Conservation (phyloP, 805 yeast genomes). For the Scheffersomyces lignosus region DNA sequence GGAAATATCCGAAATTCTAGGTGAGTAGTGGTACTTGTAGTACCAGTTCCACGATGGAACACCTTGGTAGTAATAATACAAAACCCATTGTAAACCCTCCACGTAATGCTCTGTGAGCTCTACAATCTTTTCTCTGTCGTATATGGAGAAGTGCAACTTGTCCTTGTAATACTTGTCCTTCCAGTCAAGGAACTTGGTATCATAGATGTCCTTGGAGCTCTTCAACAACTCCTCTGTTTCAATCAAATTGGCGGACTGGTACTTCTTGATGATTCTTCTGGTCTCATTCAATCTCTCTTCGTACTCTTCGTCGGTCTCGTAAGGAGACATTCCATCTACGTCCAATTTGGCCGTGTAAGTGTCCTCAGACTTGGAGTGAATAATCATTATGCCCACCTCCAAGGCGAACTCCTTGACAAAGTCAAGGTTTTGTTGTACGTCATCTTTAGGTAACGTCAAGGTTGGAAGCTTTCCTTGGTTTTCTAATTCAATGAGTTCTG, state of each 20-base stretch:
- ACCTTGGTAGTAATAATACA: conserved; percentile 86
- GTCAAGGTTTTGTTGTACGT: conserved; percentile 50
- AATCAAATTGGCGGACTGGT: conserved; percentile 62
- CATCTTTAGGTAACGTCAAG: conserved; percentile 46
- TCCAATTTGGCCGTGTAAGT: conserved; percentile 63
- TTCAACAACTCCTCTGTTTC: conserved; percentile 57
- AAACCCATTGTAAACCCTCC: conserved; percentile 97
- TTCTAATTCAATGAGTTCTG: conserved; percentile 38
- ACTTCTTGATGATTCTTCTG: conserved; percentile 58
- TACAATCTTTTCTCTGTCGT: conserved; percentile 58
- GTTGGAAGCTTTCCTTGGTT: conserved; percentile 23
- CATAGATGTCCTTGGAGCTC: conserved; percentile 59
- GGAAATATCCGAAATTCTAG: conserved; percentile 84
- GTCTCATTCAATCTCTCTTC: conserved; percentile 50
- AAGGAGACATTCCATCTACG: conserved; percentile 69
- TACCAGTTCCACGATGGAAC: conserved; percentile 97
- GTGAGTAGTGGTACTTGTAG: conserved; percentile 86
- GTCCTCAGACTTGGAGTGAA: conserved; percentile 60
- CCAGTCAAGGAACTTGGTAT: conserved; percentile 76
- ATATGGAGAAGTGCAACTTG: conserved; percentile 70
- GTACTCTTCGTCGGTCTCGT: conserved; percentile 67
- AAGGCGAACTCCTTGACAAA: conserved; percentile 64
- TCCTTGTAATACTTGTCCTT: conserved; percentile 80
- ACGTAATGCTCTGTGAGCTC: conserved; percentile 76
- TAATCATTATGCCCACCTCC: conserved; percentile 64